Evolutionary conservation across 768 basidiomycete species (phyloP), one percentile per base, ranked within the genome.

Genomic region (Amylocystis lapponica): DNA sequence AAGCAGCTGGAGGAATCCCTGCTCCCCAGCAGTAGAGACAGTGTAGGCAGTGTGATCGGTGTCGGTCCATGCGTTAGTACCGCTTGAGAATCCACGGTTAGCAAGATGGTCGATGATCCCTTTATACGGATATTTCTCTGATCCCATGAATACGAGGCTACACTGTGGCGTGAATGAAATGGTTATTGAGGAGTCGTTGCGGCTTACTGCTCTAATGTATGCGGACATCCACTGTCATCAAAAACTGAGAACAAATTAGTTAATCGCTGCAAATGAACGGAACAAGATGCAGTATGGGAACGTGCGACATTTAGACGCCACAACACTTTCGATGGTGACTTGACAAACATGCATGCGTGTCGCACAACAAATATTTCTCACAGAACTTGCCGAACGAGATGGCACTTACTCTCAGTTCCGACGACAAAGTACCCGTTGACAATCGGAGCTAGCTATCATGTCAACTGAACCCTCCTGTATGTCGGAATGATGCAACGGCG

Each of bases 31-130:
- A 8, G 95, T 98, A 3, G 87, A 85, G 43, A 95, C 84, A 9
- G 96, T 98, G 61, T 97, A 99, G 8, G 90, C 90, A 35, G 94
- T 96, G 57, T 96, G 84, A 57, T 92, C 90, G 33, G 78, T 93
- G 57, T 88, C 95, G 3, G 96, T 98, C 96, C 95, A 99, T 1
- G 95, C 95, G 61, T 97, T 96, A 8, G 86, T 90, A 26, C 89
- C 90, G 48, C 87, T 80, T 6, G 90, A 86, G 60, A 94, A 92
- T 16, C 90, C 90, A 43, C 93, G 79, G 61, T 97, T 98, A 3
- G 96, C 96, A 17, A 99, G 73, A 44, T 88, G 82, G 66, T 98
- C 95, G 42, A 99, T 78, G 40, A 97, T 83, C 17, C 94, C 95
- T 61, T 98, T 97, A 73, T 89, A 90, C 0, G 95, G 94, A 58